Percentiles rank a stretch among this genome's conserved stretches.
Evolutionary conservation across 2,329 filamentous ascomycete species (phyloP).

Genomic region (Clonostachys byssicola): DNA sequence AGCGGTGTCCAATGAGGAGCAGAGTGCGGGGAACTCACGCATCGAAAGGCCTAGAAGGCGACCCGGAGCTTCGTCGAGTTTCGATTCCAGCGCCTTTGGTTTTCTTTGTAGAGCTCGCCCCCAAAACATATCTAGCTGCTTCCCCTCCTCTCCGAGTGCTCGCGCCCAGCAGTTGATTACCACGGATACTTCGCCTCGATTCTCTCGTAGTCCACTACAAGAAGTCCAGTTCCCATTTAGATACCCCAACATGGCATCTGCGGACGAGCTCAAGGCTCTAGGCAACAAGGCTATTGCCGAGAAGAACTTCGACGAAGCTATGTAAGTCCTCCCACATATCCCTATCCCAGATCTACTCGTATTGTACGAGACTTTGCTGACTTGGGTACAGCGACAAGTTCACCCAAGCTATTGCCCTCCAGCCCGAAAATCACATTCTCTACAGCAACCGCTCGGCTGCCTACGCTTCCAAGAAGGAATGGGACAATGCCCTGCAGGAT

Average conservation of each 20-base stretch:
- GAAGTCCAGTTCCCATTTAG: too few species aligned
- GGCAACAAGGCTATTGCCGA: slow-evolving; percentile 98
- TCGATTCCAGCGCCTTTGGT: not conserved
- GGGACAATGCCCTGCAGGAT: slow-evolving; percentile 78
- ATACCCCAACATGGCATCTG: slow-evolving; percentile 44
- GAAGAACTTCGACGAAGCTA: slow-evolving; percentile 93
- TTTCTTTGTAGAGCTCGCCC: not conserved
- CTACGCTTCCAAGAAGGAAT: slow-evolving; percentile 86
- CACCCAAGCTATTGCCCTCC: slow-evolving; percentile 83
- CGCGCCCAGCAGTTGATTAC: not conserved
- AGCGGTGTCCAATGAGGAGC: not conserved
- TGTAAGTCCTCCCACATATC: slow-evolving; percentile 57
- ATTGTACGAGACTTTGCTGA: slow-evolving; percentile 6
- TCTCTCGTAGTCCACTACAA: not conserved
- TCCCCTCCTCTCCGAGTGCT: not conserved
- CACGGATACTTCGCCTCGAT: not conserved
- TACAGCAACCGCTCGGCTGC: slow-evolving; percentile 94
- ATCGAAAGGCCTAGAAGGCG: slow-evolving; percentile 7
- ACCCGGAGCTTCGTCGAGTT: not conserved
- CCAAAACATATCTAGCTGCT: not conserved
- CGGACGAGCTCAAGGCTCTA: slow-evolving; percentile 86
- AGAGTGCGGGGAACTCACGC: not conserved
- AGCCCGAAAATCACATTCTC: slow-evolving; percentile 89
- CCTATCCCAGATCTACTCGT: not conserved
- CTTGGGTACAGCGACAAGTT: slow-evolving; percentile 72